Base-by-base conservation (phyloP, 768 basidiomycete genomes). In the Phlebiopsis flavidoalba region DNA sequence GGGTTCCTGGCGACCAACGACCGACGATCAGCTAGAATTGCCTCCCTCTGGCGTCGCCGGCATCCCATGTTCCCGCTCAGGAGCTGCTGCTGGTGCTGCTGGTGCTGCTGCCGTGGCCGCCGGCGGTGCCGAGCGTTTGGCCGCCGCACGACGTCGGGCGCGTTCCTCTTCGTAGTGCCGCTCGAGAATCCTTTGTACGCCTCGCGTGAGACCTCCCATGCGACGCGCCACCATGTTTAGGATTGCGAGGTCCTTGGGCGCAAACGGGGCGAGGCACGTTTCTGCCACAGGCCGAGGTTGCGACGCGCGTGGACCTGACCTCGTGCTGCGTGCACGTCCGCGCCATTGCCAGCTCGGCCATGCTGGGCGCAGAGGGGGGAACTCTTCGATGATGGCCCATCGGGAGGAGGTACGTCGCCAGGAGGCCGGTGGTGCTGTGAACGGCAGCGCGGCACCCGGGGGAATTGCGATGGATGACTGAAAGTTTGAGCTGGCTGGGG, bases 181-280 rank as follows among this genome's bases (percentile, higher is more conserved):
- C 40, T 43, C 40, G 40, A 43, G 40, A 3, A 43, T 43, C 58
- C n/a, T n/a, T 59, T 59, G 48, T 73, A 73, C n/a, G 86, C 83
- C 64, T 91, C 88, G 17, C 85, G 82, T 8, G 91, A 83, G 47
- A 88, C 86, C 51, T 84, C 88, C 89, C 90, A 94, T 48, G 84
- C 83, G 21, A 78, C 84, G 65, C 78, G 78, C n/a, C 24, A 79
- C 81, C 49, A 84, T 69, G 63, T 80, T 76, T 54, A 80, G 74
- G 58, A 87, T 68, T 31, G 66, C 68, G 53, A 68, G 58, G 62
- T 85, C 78, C 19, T 72, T 75, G 36, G 83, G 76, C 7, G 80
- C 84, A 57, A 87, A 73, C 17, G n/a, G n/a, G n/a, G 76, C 75
- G 11, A 89, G n/a, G 76, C 37, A 82, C 77, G 59, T 89, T n/a